These are phyloP conservation scores for Echites panduratus DNA, from an alignment of 257 asterid genomes.

Conservation along the genomic window DNA sequence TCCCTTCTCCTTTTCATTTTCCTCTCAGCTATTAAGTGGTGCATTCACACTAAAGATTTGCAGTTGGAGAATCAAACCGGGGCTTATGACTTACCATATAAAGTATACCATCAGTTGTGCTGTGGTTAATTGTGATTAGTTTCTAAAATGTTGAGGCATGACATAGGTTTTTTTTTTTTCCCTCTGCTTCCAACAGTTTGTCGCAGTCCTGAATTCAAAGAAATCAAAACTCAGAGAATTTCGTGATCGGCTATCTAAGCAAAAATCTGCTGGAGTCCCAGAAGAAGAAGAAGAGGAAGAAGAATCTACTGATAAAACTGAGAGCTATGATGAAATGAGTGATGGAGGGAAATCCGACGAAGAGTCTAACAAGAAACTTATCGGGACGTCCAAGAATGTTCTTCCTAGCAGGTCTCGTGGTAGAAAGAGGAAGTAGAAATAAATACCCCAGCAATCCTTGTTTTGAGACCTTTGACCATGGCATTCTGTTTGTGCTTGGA, in stretches of 20 bases:
- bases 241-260: slow-evolving; percentile 53
- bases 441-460: not conserved
- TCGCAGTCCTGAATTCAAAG: slow-evolving; percentile 69
- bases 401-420: slow-evolving; percentile 44
- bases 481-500: not conserved
- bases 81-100: not conserved
- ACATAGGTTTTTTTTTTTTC: not conserved
- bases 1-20: not conserved
- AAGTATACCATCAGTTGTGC: not conserved
- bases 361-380: slow-evolving; percentile 24
- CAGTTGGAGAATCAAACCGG: not conserved
- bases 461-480: not conserved
- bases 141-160: not conserved
- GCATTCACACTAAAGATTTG: too few relatives aligned
- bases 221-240: slow-evolving; percentile 88
- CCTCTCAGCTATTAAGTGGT: too few relatives aligned
- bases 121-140: not conserved
- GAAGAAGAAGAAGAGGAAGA: slow-evolving; percentile 49
- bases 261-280: slow-evolving; percentile 26
- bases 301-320: slow-evolving; percentile 60
- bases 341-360: slow-evolving; percentile 34
- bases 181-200: slow-evolving; percentile 58
- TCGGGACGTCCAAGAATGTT: slow-evolving; percentile 39
- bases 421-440: slow-evolving; percentile 52
- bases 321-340: slow-evolving; percentile 54